Conservation (phyloP, 306 rosid species). For the Pueraria montana region DNA sequence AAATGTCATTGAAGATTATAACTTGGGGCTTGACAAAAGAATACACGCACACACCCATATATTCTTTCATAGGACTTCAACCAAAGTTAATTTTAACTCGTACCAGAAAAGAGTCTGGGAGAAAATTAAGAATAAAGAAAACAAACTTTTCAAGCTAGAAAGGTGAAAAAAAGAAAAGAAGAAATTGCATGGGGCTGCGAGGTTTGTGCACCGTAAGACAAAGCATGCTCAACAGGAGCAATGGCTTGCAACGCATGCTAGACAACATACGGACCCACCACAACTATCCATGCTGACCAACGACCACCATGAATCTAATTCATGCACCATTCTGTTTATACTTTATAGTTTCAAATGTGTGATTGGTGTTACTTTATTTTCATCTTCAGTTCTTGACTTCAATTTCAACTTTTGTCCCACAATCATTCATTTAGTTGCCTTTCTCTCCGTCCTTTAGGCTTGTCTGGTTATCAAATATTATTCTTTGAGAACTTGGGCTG, state of each 20-base stretch:
- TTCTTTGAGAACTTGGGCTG: neutral
- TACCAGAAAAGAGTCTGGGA: neutral
- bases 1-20: neutral
- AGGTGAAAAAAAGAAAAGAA: constrained; percentile 23
- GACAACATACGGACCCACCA: constrained; percentile 89
- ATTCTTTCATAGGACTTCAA: neutral
- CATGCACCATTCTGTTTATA: constrained; percentile 37
- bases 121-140: constrained; percentile 35
- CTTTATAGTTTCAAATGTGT: constrained; percentile 26
- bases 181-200: constrained; percentile 43
- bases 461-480: constrained; percentile 25
- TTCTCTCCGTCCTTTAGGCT: constrained; percentile 19
- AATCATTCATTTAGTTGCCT: constrained; percentile 36
- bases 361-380: constrained; percentile 39
- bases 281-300: constrained; percentile 57
- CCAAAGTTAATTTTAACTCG: neutral
- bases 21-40: neutral
- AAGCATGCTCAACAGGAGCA: constrained; percentile 80
- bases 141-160: constrained; percentile 35
- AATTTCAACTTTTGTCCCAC: constrained; percentile 37
- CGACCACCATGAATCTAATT: constrained; percentile 45
- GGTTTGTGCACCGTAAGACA: constrained; percentile 63
- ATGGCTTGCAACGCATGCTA: constrained; percentile 82
- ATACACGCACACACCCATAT: neutral
- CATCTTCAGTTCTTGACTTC: constrained; percentile 45